Evolutionary conservation across 768 basidiomycete species (phyloP).

Genomic region (Coprinellus micaceus): DNA sequence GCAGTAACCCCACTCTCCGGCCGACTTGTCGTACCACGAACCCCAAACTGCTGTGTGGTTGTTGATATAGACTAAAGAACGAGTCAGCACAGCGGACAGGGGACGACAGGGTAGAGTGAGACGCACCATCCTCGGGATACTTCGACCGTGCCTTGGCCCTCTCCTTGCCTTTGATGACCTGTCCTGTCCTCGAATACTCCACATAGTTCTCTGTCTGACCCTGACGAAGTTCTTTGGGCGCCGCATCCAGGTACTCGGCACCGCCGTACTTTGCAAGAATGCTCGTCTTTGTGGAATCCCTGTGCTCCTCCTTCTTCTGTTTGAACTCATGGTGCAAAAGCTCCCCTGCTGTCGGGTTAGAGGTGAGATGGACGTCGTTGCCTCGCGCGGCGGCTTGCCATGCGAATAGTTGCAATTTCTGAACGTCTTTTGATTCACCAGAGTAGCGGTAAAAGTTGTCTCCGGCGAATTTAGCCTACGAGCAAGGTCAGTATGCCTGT

Average conservation of each 20-base stretch:
- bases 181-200: slow-evolving; percentile 91
- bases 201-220: slow-evolving; percentile 98
- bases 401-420: slow-evolving; percentile 91
- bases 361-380: slow-evolving; percentile 92
- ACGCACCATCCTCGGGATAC: slow-evolving; percentile 93
- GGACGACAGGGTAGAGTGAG: neutral
- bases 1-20: slow-evolving; percentile 84
- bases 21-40: slow-evolving; percentile 78
- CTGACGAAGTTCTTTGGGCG: slow-evolving; percentile 88
- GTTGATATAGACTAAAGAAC: slow-evolving; percentile 68
- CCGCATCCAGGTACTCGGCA: slow-evolving; percentile 82
- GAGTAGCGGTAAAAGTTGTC: slow-evolving; percentile 93
- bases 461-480: slow-evolving; percentile 84
- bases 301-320: slow-evolving; percentile 88
- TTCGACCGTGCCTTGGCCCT: slow-evolving; percentile 84
- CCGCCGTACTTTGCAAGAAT: slow-evolving; percentile 94
- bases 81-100: neutral
- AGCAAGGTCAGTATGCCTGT: slow-evolving; percentile 3
- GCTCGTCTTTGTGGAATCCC: slow-evolving; percentile 83
- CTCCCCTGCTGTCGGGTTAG: slow-evolving; percentile 95
- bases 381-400: slow-evolving; percentile 94
- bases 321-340: slow-evolving; percentile 87
- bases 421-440: slow-evolving; percentile 91
- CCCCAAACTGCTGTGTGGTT: slow-evolving; percentile 99
- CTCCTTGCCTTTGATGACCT: slow-evolving; percentile 89